phyloP scores from a whole-genome alignment of 371 early-diverging fungal species.

The Encephalitozoon romaleae region DNA sequence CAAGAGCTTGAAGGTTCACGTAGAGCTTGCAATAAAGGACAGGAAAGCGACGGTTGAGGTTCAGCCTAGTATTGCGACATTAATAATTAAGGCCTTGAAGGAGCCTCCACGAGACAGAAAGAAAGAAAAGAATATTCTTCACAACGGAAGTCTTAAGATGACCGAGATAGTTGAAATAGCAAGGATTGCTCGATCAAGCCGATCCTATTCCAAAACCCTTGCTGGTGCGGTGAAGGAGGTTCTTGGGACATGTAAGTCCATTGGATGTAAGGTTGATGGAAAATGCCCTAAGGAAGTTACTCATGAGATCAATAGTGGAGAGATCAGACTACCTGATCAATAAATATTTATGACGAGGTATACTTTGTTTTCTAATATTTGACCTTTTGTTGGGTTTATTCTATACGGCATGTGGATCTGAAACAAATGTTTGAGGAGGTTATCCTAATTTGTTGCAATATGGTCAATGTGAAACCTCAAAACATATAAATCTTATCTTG shows the following conservation, averaged over 20 bases:
- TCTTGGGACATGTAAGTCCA: conserved; percentile 82
- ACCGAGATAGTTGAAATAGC: conserved; percentile 89
- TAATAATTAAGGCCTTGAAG: conserved; percentile 93
- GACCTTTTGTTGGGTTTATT: background rate
- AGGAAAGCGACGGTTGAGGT: conserved; percentile 94
- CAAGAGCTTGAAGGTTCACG: conserved; percentile 94
- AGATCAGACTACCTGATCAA: conserved; percentile 71
- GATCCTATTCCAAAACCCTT: conserved; percentile 75
- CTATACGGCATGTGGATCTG: background rate
- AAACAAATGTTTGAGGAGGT: background rate
- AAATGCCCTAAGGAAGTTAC: conserved; percentile 72
- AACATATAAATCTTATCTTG: background rate
- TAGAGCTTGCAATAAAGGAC: conserved; percentile 92
- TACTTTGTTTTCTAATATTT: background rate
- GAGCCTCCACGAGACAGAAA: conserved; percentile 88
- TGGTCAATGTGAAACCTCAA: background rate
- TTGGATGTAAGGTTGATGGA: conserved; percentile 91
- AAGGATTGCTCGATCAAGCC: conserved; percentile 74
- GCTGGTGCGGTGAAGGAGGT: conserved; percentile 92
- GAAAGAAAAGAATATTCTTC: conserved; percentile 90
- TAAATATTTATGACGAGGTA: conserved; percentile 41
- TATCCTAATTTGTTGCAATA: background rate
- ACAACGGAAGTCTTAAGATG: conserved; percentile 56
- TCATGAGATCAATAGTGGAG: conserved; percentile 67
- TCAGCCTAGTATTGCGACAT: conserved; percentile 86